These are phyloP conservation scores for Entomortierella lignicola DNA, from an alignment of 192 early-diverging fungal genomes.

Conservation along the genomic window DNA sequence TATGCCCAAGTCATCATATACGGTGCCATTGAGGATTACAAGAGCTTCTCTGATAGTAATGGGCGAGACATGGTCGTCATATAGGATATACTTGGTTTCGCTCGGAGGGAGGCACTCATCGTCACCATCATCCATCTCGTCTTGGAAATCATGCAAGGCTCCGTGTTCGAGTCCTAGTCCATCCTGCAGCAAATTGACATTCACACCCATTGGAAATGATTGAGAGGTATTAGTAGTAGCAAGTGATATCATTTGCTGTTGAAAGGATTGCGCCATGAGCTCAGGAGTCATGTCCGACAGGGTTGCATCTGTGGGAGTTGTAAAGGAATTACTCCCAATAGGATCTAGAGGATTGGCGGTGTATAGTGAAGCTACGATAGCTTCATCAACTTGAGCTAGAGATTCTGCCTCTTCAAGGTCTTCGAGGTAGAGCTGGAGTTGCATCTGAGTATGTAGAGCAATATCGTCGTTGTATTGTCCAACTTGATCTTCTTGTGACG, in stretches of 20 bases:
- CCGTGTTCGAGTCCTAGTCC: constrained; percentile 1
- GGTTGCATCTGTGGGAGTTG: neutral
- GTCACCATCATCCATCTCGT: constrained; percentile 22
- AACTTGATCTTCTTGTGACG: neutral
- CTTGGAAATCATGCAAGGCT: constrained; percentile 10
- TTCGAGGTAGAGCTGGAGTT: constrained; percentile 40
- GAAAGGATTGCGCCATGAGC: constrained; percentile 11
- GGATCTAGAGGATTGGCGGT: neutral
- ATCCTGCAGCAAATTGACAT: neutral
- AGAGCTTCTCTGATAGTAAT: constrained; percentile 28
- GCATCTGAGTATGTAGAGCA: constrained; percentile 27
- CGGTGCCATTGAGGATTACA: constrained; percentile 10
- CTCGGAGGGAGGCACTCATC: constrained; percentile 45
- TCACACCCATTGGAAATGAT: neutral
- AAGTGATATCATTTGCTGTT: constrained; percentile 30
- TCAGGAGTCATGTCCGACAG: neutral
- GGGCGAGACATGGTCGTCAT: constrained; percentile 46
- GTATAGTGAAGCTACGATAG: constrained; percentile 6
- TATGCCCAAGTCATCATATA: constrained; percentile 11
- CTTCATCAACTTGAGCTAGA: constrained; percentile 25
- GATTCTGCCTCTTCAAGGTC: constrained; percentile 37
- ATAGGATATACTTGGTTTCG: constrained; percentile 48
- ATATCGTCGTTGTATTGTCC: constrained; percentile 22
- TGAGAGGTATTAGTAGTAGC: neutral
- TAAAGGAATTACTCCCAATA: neutral